Evolutionary conservation across 2,329 filamentous ascomycete species (phyloP).

Genomic region (Neofusicoccum kwambonambiense): DNA sequence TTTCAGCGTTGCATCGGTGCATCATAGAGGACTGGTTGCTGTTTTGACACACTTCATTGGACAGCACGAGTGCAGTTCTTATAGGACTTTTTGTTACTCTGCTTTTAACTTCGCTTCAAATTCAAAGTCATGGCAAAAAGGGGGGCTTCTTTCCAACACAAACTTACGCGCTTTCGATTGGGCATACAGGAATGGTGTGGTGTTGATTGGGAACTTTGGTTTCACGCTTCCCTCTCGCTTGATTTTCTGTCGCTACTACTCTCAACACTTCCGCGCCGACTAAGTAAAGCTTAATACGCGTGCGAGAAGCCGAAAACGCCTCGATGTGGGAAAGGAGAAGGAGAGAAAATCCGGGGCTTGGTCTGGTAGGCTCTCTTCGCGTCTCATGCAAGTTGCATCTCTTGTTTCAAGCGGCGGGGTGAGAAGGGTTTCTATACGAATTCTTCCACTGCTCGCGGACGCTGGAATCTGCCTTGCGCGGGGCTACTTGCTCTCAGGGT

Average conservation of each 20-base stretch:
- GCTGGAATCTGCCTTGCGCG: too few species aligned
- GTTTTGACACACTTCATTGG: not conserved
- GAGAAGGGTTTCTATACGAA: not conserved
- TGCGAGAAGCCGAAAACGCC: not conserved
- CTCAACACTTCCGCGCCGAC: not conserved
- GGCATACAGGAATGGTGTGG: too few species aligned
- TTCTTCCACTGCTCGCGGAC: not conserved
- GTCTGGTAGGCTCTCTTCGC: not conserved
- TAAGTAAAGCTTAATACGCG: conserved; percentile 14
- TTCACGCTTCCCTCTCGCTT: not conserved
- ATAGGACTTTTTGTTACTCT: not conserved
- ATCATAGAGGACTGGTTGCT: conserved; percentile 16
- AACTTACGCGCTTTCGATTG: too few species aligned
- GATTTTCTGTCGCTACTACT: not conserved
- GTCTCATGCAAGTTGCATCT: not conserved
- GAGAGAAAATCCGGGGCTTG: not conserved
- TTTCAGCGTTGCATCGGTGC: conserved; percentile 18
- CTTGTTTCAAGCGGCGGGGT: conserved; percentile 4
- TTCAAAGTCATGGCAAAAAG: conserved; percentile 6
- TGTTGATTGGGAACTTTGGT: not conserved
- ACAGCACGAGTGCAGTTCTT: not conserved
- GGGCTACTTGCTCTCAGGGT: not conserved
- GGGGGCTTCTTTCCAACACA: not conserved
- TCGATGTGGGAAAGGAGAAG: not conserved
- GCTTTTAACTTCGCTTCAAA: not conserved